Conservation (phyloP, 2,329 filamentous ascomycete species). For the Botryotinia globosa region DNA sequence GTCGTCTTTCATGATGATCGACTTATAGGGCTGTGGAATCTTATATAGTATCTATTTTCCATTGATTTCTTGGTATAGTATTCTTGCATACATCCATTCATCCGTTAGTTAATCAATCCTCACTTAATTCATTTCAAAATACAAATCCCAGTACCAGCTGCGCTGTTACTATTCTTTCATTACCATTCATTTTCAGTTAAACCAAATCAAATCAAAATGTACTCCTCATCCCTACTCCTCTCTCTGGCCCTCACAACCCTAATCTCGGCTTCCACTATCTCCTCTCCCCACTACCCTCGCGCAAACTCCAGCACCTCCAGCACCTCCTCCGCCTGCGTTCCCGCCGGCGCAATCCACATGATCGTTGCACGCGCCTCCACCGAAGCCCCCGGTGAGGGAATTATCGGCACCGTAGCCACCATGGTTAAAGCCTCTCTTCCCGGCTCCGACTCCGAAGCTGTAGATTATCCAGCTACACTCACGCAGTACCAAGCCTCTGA, state of each 20-base stretch:
- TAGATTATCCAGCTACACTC: slow-evolving; percentile 38
- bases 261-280: neutral
- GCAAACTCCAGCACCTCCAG: neutral
- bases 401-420: slow-evolving; percentile 37
- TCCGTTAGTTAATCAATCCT: neutral
- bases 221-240: neutral
- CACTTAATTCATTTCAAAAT: neutral
- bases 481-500: slow-evolving; percentile 35
- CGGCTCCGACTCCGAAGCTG: slow-evolving; percentile 38
- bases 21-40: neutral
- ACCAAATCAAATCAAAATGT: neutral
- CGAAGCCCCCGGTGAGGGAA: slow-evolving; percentile 39
- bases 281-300: neutral
- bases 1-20: neutral
- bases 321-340: neutral
- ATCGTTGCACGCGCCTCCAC: slow-evolving; percentile 41
- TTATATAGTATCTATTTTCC: neutral
- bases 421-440: slow-evolving; percentile 37
- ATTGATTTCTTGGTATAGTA: neutral
- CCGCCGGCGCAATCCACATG: slow-evolving; percentile 33
- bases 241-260: neutral
- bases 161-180: neutral
- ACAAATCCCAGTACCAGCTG: neutral
- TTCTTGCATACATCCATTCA: neutral
- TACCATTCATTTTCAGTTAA: neutral